phyloP scores from a whole-genome alignment of 352 stramenopile genomes.

The Phytophthora hybrid region DNA sequence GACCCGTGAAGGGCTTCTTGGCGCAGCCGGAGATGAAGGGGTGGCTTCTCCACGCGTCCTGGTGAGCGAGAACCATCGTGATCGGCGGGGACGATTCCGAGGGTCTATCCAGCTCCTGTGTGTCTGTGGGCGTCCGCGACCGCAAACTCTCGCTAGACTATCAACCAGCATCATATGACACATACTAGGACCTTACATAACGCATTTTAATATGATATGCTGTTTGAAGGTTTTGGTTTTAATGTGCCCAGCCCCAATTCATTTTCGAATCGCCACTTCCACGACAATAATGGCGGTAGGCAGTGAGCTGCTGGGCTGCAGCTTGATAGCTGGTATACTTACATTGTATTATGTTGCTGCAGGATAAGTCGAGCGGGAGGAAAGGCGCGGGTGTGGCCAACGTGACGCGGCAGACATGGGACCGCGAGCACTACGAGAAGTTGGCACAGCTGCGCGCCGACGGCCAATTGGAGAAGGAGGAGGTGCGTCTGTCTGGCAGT shows the following conservation, averaged over 20 bases:
- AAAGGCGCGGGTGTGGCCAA: constrained; percentile 80
- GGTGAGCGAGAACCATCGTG: constrained; percentile 84
- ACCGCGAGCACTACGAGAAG: constrained; percentile 80
- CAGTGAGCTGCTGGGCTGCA: not conserved
- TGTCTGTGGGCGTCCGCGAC: constrained; percentile 20
- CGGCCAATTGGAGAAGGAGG: constrained; percentile 63
- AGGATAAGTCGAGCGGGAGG: constrained; percentile 48
- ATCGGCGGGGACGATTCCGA: constrained; percentile 33
- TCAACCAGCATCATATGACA: too few species aligned
- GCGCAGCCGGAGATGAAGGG: constrained; percentile 83
- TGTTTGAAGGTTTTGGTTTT: too few species aligned
- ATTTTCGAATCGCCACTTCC: constrained; percentile 1
- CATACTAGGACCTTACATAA: too few species aligned
- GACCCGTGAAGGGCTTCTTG: constrained; percentile 88
- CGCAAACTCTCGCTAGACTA: constrained; percentile 16
- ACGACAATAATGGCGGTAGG: constrained; percentile 1
- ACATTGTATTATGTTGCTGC: not conserved
- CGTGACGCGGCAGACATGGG: constrained; percentile 86
- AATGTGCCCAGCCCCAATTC: not conserved
- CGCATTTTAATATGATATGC: too few species aligned
- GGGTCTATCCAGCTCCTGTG: constrained; percentile 33
- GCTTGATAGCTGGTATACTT: not conserved
- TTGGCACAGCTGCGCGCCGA: constrained; percentile 78
- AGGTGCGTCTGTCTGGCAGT: constrained; percentile 35
- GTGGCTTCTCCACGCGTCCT: constrained; percentile 91